These are phyloP conservation scores for Biscogniauxia mediterranea DNA, from an alignment of 2,329 filamentous ascomycete genomes.

Conservation along the genomic window DNA sequence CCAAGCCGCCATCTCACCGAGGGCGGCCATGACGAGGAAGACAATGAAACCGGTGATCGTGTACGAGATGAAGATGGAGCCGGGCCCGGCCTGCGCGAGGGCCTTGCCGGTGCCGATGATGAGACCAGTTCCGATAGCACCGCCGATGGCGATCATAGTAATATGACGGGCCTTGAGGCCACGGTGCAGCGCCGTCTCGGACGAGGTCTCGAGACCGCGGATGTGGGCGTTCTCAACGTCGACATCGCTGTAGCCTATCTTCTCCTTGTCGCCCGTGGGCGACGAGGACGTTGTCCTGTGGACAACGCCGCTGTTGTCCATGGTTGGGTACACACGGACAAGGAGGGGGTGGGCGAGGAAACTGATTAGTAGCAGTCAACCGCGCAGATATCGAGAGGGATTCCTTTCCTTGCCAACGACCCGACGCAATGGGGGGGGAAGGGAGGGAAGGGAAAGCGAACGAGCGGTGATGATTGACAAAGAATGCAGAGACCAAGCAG, in stretches of 20 bases:
- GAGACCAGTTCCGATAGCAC: conserved; percentile 71
- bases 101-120: conserved; percentile 66
- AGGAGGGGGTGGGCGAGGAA: neutral
- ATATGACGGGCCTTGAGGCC: conserved; percentile 55
- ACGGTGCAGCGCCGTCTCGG: conserved; percentile 49
- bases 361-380: conserved; percentile 4
- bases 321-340: conserved; percentile 11
- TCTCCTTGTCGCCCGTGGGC: conserved; percentile 29
- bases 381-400: no score
- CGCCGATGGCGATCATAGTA: conserved; percentile 67
- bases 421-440: neutral
- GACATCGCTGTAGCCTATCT: conserved; percentile 23
- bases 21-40: conserved; percentile 76
- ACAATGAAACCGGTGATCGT: conserved; percentile 68
- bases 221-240: conserved; percentile 35
- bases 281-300: conserved; percentile 33
- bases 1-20: conserved; percentile 85
- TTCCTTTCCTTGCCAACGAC: neutral
- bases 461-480: neutral
- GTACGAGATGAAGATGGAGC: conserved; percentile 70
- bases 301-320: conserved; percentile 27
- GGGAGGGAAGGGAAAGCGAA: no score
- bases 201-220: conserved; percentile 48
- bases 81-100: conserved; percentile 56
- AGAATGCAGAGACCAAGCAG: neutral